Conservation (phyloP, 1,284 basidiomycete genomes). For the Puccinia novopanici region DNA sequence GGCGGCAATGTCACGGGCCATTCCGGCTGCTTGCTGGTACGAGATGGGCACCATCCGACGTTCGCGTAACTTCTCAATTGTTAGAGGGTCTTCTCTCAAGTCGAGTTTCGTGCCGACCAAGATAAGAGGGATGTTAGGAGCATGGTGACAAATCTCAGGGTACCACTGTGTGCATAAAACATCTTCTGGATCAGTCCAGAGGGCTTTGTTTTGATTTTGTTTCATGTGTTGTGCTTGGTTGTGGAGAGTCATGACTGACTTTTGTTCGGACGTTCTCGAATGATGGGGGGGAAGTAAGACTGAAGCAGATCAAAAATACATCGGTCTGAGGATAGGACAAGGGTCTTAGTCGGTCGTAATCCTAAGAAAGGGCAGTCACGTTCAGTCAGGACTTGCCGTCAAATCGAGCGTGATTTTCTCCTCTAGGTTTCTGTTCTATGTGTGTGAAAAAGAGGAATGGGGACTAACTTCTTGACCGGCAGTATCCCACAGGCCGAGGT, state of each 20-base stretch:
- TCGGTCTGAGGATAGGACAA: conserved; percentile 99
- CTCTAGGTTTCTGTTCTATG: background rate
- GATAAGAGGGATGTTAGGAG: conserved; percentile 85
- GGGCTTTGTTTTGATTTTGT: conserved; percentile 36
- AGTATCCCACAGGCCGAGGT: conserved; percentile 97
- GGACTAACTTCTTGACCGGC: conserved; percentile 82
- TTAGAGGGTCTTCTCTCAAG: conserved; percentile 87
- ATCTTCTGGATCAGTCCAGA: background rate
- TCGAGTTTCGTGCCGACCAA: conserved; percentile 98
- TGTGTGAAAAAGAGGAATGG: background rate
- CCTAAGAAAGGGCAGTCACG: conserved; percentile 51
- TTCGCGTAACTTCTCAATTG: conserved; percentile 88
- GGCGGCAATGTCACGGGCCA: conserved; percentile 91
- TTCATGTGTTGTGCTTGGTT: conserved; percentile 46
- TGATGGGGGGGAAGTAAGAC: conserved; percentile 67
- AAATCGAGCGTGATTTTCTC: background rate
- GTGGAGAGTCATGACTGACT: conserved; percentile 62
- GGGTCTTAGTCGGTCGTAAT: conserved; percentile 91
- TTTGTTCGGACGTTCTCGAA: conserved; percentile 99
- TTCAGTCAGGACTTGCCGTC: background rate
- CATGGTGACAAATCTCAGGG: conserved; percentile 94
- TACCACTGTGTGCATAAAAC: conserved; percentile 72
- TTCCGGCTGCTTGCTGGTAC: conserved; percentile 83
- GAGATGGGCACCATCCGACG: conserved; percentile 91
- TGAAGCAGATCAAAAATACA: conserved; percentile 88